phyloP scores from a whole-genome alignment of 352 stramenopile species.

The Globisporangium orthogonon region DNA sequence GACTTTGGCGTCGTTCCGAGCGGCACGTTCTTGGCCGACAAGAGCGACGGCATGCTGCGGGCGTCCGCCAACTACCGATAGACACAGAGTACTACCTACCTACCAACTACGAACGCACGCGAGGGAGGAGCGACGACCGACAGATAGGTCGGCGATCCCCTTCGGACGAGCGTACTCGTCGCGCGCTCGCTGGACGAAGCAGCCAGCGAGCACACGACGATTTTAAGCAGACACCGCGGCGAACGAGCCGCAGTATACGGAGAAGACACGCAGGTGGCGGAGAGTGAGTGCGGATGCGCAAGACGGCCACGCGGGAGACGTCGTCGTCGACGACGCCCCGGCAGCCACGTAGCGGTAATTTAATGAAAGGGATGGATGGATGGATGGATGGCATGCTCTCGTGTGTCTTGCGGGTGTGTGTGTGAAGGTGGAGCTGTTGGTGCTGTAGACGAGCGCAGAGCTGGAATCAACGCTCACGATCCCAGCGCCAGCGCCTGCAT shows the following conservation, averaged over 20 bases:
- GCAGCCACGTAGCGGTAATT: not conserved
- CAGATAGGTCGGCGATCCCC: not conserved
- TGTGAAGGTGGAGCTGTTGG: not conserved
- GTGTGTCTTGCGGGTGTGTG: not conserved
- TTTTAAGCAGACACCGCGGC: conserved; percentile 3
- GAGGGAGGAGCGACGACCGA: not conserved
- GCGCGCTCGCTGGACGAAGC: too few species aligned
- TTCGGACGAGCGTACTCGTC: not conserved
- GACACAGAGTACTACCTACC: not conserved
- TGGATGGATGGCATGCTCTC: not conserved
- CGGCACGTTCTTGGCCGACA: conserved; percentile 53
- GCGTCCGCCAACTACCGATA: conserved; percentile 39
- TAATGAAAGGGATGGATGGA: not conserved
- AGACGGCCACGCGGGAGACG: not conserved
- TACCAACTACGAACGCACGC: not conserved
- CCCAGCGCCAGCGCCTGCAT: conserved; percentile 4
- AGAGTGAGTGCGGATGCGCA: not conserved
- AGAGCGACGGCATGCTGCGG: conserved; percentile 41
- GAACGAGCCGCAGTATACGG: conserved; percentile 3
- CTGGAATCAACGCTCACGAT: not conserved
- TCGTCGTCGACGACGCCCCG: not conserved
- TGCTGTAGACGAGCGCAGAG: too few species aligned
- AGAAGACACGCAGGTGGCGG: not conserved
- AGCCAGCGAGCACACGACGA: not conserved
- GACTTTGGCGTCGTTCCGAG: conserved; percentile 56